Base-by-base conservation (phyloP, 2,329 filamentous ascomycete genomes). In the Botryosphaeria agaves region DNA sequence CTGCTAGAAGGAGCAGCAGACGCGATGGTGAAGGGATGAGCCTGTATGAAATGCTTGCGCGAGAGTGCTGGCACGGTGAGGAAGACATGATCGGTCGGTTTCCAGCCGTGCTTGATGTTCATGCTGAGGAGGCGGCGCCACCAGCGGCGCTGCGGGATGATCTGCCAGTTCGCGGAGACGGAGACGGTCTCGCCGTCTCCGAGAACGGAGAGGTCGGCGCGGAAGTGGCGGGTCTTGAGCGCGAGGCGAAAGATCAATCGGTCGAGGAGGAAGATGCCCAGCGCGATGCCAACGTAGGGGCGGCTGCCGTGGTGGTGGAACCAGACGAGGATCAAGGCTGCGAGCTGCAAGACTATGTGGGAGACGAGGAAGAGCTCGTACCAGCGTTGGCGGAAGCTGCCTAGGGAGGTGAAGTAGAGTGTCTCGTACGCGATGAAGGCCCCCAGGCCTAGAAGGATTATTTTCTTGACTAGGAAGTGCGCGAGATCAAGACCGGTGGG, bases 1-100 rank as follows among this genome's bases (percentile, higher is more conserved):
- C 36, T 36, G 1, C 16, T 18, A n/a, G 15, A 11, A 18, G 68
- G 65, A 7, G 69, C 69, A 1, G 63, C 61, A 2, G 72, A 76
- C 11, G 71, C 65, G 32, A 78, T 74, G 6, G 71, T 76, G 47
- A 77, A 77, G 0, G 72, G 73, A 42, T 78, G 72, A 0, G 71
- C 60, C 48, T 77, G 72, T 1, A 74, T 44, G 3, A 52, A 43
- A 41, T 74, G 63, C 32, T 56, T 61, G 3, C 50, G 47, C 2
- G 62, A 63, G 5, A 77, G 55, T 0, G 51, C 52, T 0, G 72
- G 71, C 1, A 76, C 51, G 1, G 66, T 66, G 33, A 77, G 45
- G 47, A 77, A 77, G 29, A 75, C 59, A 45, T 77, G 73, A 40
- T 75, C 68, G 11, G 69, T 68, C 2, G 72, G 63, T 14, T 55